Evolutionary conservation across 73 alveolate species (phyloP).

Genomic region (Tetrahymena elliotti): DNA sequence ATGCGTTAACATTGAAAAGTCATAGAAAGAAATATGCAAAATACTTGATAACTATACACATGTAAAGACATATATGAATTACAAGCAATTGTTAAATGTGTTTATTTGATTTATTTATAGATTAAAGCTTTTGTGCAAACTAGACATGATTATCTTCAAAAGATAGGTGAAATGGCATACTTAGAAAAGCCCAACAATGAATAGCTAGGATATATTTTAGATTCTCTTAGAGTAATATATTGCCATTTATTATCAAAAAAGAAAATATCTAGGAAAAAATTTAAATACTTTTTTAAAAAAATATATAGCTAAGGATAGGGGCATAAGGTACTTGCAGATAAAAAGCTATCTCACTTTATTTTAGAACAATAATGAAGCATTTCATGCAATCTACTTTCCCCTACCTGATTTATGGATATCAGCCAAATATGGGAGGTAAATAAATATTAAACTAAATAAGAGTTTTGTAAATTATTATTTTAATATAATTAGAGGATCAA

Average conservation of each 20-base stretch:
- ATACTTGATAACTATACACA: constrained; percentile 15
- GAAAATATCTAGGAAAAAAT: neutral
- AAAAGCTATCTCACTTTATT: constrained; percentile 6
- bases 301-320: neutral
- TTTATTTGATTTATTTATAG: neutral
- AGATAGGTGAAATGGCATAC: neutral
- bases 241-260: neutral
- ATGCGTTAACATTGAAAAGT: constrained; percentile 20
- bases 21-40: constrained; percentile 5
- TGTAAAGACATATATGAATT: neutral
- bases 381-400: constrained; percentile 33
- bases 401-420: constrained; percentile 6
- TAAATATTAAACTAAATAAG: neutral
- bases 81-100: neutral
- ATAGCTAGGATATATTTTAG: neutral
- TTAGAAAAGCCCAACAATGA: neutral
- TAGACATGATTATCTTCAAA: neutral
- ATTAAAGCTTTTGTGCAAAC: neutral
- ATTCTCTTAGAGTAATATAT: neutral
- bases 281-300: neutral
- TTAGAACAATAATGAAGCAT: constrained; percentile 5
- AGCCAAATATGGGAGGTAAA: neutral
- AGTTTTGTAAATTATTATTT: neutral
- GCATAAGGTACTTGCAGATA: neutral
- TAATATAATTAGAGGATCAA: constrained; percentile 19